Percentiles rank a stretch among this genome's conserved stretches.
Conservation (phyloP, 768 basidiomycete genomes). For the Boletus barrowsii region DNA sequence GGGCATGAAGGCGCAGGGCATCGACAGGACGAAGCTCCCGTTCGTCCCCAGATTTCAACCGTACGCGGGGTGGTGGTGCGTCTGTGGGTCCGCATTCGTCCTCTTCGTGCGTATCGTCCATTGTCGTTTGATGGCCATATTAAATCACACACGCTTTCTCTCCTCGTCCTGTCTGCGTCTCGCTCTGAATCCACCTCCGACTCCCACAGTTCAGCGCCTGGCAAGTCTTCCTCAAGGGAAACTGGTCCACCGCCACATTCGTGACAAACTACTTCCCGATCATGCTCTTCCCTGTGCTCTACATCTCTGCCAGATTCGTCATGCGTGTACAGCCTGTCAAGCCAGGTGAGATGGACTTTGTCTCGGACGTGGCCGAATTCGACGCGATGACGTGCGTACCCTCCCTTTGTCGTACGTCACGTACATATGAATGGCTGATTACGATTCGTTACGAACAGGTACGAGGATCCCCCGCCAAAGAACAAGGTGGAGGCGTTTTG, state of each 20-base stretch:
- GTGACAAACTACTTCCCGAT: constrained; percentile 44
- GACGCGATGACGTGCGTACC: constrained; percentile 27
- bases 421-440: neutral
- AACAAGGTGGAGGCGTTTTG: constrained; percentile 29
- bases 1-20: constrained; percentile 48
- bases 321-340: constrained; percentile 11
- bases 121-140: neutral
- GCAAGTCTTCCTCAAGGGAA: constrained; percentile 39
- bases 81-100: constrained; percentile 25
- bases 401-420: neutral
- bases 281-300: constrained; percentile 47
- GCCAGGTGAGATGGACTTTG: constrained; percentile 29
- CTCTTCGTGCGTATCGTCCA: constrained; percentile 34
- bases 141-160: neutral
- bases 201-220: constrained; percentile 37
- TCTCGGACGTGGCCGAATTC: constrained; percentile 25
- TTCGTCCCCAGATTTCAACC: constrained; percentile 42
- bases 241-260: constrained; percentile 39
- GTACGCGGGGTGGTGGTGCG: constrained; percentile 38
- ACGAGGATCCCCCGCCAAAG: constrained; percentile 28
- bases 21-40: constrained; percentile 46
- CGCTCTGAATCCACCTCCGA: neutral
- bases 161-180: too few species aligned
- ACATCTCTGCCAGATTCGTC: constrained; percentile 28
- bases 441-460: constrained; percentile 4